Evolutionary conservation across 306 rosid species (phyloP).

Genomic region (Lathyrus aphaca): DNA sequence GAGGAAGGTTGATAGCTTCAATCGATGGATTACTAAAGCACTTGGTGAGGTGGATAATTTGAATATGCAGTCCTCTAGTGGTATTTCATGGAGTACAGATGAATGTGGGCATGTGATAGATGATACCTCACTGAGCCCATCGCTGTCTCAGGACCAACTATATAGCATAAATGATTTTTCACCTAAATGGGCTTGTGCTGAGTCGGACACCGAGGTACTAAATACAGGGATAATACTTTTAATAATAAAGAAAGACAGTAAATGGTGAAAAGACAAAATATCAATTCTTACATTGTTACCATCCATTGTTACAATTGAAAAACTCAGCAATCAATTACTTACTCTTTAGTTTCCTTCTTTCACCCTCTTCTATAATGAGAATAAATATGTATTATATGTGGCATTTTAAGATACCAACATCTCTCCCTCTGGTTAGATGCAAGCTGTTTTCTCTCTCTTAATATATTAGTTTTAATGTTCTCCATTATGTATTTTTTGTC

Average conservation of each 20-base stretch:
- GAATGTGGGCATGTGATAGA: conserved; percentile 67
- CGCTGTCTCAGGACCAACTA: conserved; percentile 85
- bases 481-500: conserved; percentile 12
- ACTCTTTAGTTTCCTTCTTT: conserved; percentile 28
- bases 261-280: conserved; percentile 10
- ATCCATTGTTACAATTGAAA: not conserved
- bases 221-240: conserved; percentile 21
- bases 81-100: conserved; percentile 79
- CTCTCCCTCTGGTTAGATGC: conserved; percentile 29
- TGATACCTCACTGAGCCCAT: conserved; percentile 81
- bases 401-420: conserved; percentile 23
- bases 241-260: conserved; percentile 7
- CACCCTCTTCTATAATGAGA: conserved; percentile 1
- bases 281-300: not conserved
- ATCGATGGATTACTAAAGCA: conserved; percentile 76
- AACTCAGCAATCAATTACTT: not conserved
- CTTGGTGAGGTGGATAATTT: conserved; percentile 82
- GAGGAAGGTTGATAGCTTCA: conserved; percentile 93
- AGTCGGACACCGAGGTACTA: conserved; percentile 71
- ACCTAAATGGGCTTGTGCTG: conserved; percentile 76
- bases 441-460: conserved; percentile 21
- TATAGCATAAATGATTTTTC: conserved; percentile 78
- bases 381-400: conserved; percentile 25
- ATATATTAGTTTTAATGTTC: conserved; percentile 21
- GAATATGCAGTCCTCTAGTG: conserved; percentile 77